These are phyloP conservation scores for Periconia sp. DNA, from an alignment of 2,329 filamentous ascomycete genomes.

Conservation along the genomic window DNA sequence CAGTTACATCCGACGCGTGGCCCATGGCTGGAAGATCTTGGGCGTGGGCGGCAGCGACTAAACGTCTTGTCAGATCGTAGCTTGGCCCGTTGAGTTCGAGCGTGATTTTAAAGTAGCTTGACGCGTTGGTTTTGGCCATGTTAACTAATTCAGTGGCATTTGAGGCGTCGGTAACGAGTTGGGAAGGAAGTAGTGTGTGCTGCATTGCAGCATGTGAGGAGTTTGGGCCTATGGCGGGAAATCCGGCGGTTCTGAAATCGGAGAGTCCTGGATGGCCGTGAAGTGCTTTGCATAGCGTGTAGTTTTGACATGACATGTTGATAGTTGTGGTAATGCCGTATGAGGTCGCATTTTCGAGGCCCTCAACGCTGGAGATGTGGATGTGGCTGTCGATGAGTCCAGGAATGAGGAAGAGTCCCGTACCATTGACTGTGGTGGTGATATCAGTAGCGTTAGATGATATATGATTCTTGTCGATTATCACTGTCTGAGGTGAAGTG, in stretches of 20 bases:
- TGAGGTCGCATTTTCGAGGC: slow-evolving; percentile 13
- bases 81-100: slow-evolving; percentile 3
- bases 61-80: not conserved
- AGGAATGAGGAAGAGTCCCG: slow-evolving; percentile 17
- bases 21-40: slow-evolving; percentile 3
- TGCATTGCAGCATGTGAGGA: not conserved
- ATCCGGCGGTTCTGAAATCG: slow-evolving; percentile 2
- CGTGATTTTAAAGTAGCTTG: slow-evolving; percentile 6
- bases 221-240: slow-evolving; percentile 3
- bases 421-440: slow-evolving; percentile 11
- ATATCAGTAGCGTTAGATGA: not conserved
- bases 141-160: slow-evolving; percentile 1
- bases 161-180: slow-evolving; percentile 4
- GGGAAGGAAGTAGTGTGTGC: not conserved
- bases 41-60: slow-evolving; percentile 1
- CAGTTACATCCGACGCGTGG: slow-evolving; percentile 4
- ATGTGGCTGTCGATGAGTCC: slow-evolving; percentile 26
- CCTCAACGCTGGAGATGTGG: slow-evolving; percentile 8
- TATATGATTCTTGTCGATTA: slow-evolving; percentile 10
- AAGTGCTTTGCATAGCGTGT: not conserved
- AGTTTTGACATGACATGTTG: slow-evolving; percentile 6
- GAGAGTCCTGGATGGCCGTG: slow-evolving; percentile 2
- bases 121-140: not conserved
- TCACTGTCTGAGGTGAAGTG: slow-evolving; percentile 9
- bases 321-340: slow-evolving; percentile 23